Base-by-base conservation (phyloP, 768 basidiomycete genomes). In the Leccinum boreale region DNA sequence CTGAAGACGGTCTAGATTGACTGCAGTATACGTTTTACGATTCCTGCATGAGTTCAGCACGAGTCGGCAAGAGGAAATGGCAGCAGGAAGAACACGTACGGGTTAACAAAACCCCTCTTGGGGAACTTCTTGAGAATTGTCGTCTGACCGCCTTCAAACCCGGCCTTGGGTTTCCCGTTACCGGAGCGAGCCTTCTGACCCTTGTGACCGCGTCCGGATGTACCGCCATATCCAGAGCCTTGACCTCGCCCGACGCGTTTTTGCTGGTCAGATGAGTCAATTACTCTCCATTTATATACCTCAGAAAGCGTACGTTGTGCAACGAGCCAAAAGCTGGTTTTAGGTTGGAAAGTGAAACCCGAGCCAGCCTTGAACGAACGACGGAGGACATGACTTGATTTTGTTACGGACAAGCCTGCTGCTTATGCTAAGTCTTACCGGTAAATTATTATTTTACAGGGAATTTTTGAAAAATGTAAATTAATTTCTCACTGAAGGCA, bases 71-170 rank as follows among this genome's bases (percentile, higher is more conserved):
- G 26, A 53, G 19, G 26, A 12, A 31, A 50, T 12, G n/a, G 12
- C 4, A 29, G 19, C 2, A 21, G 21, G 42, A 10, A 57, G 26
- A 52, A 19, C 24, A 81, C 91, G 67, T 65, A 97, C 96, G 85
- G 84, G 75, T 97, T 98, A 58, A 87, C 83, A 73, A 98, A 98
- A 48, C 97, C 97, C 49, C 85, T 82, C 78, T 99, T 99, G 5
- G 97, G 97, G 68, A 95, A 90, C 46, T 86, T 78, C 61, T 92
- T 87, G 5, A 90, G 88, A 54, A 98, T 85, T 14, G 96, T 92
- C 5, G 96, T 98, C 72, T 98, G 96, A 61, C 97, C 97, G 69
- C 97, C 97, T 73, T 98, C 97, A 62, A 98, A 99, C 6, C 92
- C 87, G 26, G 84, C 79, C 64, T 81, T 83, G 29, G 84, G 86